These are phyloP conservation scores for Monosporascus sp. DNA, from an alignment of 2,329 filamentous ascomycete genomes.

Conservation along the genomic window DNA sequence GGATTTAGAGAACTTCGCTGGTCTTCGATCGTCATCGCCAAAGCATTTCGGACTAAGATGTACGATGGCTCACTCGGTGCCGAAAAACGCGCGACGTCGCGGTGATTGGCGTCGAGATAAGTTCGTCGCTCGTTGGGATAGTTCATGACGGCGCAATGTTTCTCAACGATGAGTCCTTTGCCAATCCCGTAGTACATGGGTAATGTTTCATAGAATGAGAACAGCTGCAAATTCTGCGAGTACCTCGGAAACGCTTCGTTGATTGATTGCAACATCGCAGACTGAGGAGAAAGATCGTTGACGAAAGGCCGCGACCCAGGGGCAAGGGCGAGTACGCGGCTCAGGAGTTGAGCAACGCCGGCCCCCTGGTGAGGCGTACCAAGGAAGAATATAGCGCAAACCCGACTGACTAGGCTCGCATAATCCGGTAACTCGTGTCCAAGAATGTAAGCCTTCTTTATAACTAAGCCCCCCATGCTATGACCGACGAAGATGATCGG, in stretches of 20 bases:
- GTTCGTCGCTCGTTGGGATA: constrained; percentile 21
- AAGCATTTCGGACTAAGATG: constrained; percentile 19
- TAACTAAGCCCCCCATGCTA: constrained; percentile 34
- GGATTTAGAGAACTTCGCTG: not conserved
- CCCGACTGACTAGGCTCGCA: constrained; percentile 11
- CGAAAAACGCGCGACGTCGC: constrained; percentile 22
- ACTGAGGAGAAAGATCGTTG: constrained; percentile 23
- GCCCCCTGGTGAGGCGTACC: constrained; percentile 32
- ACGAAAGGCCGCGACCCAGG: constrained; percentile 24
- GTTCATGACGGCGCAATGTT: constrained; percentile 23
- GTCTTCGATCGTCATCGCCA: constrained; percentile 8
- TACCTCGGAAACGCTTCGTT: constrained; percentile 30
- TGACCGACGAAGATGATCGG: constrained; percentile 30
- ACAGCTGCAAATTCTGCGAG: constrained; percentile 16
- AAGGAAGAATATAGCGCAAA: constrained; percentile 31
- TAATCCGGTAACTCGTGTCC: constrained; percentile 17
- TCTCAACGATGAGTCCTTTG: constrained; percentile 26
- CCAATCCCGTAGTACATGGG: constrained; percentile 18
- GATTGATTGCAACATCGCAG: constrained; percentile 21
- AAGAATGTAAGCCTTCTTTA: constrained; percentile 31
- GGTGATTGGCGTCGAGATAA: constrained; percentile 26
- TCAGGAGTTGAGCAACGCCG: constrained; percentile 20
- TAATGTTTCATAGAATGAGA: constrained; percentile 28
- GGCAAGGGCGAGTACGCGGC: constrained; percentile 15
- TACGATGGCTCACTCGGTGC: constrained; percentile 20